Evolutionary conservation across 1,284 basidiomycete species (phyloP).

Genomic region (Earliella scabrosa): DNA sequence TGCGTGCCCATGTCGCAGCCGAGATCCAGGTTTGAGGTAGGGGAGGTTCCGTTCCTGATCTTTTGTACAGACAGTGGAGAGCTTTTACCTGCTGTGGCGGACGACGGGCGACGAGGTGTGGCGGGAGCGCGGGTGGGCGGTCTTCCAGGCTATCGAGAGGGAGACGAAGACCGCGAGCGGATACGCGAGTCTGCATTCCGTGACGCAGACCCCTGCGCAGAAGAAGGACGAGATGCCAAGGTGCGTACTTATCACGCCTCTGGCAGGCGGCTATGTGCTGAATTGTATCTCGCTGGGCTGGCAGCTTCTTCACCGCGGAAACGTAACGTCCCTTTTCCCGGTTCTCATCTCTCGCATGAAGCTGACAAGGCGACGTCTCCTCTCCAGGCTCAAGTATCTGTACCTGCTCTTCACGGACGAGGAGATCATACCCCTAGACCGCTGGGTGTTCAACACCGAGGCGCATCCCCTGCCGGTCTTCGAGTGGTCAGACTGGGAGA

Average conservation of each 20-base stretch:
- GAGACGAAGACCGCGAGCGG: conserved; percentile 57
- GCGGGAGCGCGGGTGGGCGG: conserved; percentile 78
- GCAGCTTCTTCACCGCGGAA: conserved; percentile 78
- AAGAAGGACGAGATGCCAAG: conserved; percentile 70
- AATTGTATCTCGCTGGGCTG: no score
- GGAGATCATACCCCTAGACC: conserved; percentile 64
- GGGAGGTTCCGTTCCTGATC: background rate
- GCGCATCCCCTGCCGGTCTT: conserved; percentile 83
- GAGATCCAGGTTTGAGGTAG: background rate
- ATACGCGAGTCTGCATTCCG: conserved; percentile 59
- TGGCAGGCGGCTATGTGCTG: no score
- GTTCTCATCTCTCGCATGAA: no score
- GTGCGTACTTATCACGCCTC: conserved; percentile 42
- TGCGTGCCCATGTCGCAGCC: conserved; percentile 30
- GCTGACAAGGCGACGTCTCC: no score
- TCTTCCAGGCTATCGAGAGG: conserved; percentile 74
- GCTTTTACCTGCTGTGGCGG: conserved; percentile 72
- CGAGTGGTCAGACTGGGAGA: conserved; percentile 54
- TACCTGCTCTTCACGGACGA: conserved; percentile 65
- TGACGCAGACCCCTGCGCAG: conserved; percentile 43
- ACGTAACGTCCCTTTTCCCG: conserved; percentile 43
- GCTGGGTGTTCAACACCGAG: conserved; percentile 89
- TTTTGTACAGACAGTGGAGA: conserved; percentile 61
- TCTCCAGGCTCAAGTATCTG: conserved; percentile 69
- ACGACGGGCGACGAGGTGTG: conserved; percentile 70